Percentiles rank a stretch among this genome's conserved stretches.
phyloP scores from a whole-genome alignment of 2,329 filamentous ascomycete species.

The Fusarium irregulare region DNA sequence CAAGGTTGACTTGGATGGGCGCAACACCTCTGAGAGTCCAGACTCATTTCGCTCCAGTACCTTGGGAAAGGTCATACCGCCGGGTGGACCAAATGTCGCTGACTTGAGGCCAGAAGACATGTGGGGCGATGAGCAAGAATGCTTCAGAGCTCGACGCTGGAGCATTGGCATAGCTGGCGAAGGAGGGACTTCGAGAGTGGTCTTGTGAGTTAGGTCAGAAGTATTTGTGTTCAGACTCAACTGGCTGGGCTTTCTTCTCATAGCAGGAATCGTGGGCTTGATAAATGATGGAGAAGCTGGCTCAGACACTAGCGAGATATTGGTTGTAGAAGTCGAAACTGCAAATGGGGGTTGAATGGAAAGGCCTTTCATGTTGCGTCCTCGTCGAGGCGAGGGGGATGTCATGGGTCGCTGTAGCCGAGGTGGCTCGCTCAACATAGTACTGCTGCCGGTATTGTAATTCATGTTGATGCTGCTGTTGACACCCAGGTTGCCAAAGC shows the following conservation, averaged over 20 bases:
- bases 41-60: conserved; percentile 69
- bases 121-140: conserved; percentile 74
- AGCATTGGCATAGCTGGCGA: conserved; percentile 69
- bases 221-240: conserved; percentile 80
- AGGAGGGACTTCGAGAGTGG: conserved; percentile 64
- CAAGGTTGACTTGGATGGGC: conserved; percentile 61
- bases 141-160: conserved; percentile 72
- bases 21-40: conserved; percentile 68
- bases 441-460: conserved; percentile 18
- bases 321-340: conserved; percentile 56
- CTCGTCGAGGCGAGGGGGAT: conserved; percentile 75
- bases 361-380: conserved; percentile 86
- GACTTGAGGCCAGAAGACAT: conserved; percentile 71
- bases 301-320: conserved; percentile 67
- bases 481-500: conserved; percentile 59
- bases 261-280: conserved; percentile 77
- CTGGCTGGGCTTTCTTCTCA: conserved; percentile 80
- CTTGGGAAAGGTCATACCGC: conserved; percentile 73
- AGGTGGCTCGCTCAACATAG: conserved; percentile 55
- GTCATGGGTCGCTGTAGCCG: conserved; percentile 70
- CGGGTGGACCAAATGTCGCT: conserved; percentile 68
- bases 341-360: conserved; percentile 76
- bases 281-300: conserved; percentile 82
- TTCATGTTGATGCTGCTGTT: conserved; percentile 16
- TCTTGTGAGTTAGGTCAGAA: conserved; percentile 62